Evolutionary conservation across 169 alveolate species (phyloP).

Genomic region (Plasmodium chabaudi): DNA sequence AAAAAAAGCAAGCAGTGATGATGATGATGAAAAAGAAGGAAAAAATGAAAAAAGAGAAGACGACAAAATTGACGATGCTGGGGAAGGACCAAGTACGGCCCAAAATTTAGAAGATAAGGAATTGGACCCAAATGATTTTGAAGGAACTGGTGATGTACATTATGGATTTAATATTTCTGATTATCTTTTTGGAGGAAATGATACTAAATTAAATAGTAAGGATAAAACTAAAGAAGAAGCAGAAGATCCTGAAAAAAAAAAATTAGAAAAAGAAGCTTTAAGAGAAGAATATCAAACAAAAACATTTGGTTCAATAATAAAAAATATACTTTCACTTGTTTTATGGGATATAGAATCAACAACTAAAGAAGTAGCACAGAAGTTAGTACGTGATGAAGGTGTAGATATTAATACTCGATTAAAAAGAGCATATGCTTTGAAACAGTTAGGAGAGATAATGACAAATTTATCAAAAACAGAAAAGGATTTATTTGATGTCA

Average conservation of each 20-base stretch:
- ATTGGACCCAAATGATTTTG: too few relatives aligned
- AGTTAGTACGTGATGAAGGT: conserved; percentile 81
- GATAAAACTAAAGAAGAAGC: neutral
- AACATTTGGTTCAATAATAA: conserved; percentile 56
- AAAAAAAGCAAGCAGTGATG: conserved; percentile 10
- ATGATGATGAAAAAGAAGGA: neutral
- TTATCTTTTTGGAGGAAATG: too few relatives aligned
- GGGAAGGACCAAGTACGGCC: conserved; percentile 5
- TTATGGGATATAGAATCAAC: conserved; percentile 85
- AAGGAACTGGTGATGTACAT: too few relatives aligned
- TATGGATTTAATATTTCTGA: too few relatives aligned
- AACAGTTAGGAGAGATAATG: conserved; percentile 79
- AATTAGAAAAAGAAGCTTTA: conserved; percentile 22
- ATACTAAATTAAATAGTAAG: neutral
- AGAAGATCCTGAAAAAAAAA: conserved; percentile 2
- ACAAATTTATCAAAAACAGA: conserved; percentile 72
- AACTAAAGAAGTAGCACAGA: conserved; percentile 80
- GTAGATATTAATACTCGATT: conserved; percentile 75
- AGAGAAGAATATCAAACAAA: conserved; percentile 60
- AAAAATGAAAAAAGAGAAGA: neutral
- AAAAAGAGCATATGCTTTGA: conserved; percentile 79
- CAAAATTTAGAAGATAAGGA: neutral
- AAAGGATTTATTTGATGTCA: conserved; percentile 38
- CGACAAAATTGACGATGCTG: neutral
- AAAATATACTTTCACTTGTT: conserved; percentile 77